Conservation (phyloP, 371 early-diverging fungal species). For the Mortierella sp. region DNA sequence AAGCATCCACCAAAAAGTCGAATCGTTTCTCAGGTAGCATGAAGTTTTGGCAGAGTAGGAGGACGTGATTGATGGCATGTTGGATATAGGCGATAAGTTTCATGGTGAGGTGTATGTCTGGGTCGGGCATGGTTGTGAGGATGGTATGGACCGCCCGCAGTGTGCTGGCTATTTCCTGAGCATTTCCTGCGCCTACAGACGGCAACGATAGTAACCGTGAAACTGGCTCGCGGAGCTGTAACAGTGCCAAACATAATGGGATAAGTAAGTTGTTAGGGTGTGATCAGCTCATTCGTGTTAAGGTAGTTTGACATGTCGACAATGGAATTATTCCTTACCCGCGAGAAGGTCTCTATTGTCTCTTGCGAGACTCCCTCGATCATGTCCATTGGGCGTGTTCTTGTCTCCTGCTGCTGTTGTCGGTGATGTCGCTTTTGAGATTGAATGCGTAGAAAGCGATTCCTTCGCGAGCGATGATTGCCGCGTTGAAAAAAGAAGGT, state of each 20-base stretch:
- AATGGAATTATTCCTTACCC: not conserved
- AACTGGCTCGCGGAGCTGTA: conserved; percentile 29
- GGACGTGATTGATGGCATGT: conserved; percentile 43
- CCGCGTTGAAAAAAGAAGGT: not conserved
- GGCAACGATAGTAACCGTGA: conserved; percentile 23
- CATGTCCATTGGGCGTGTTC: not conserved
- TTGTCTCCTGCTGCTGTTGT: not conserved
- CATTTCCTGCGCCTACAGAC: conserved; percentile 38
- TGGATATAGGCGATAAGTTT: conserved; percentile 33
- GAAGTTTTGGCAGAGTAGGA: conserved; percentile 61
- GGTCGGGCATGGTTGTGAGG: conserved; percentile 33
- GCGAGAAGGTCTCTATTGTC: conserved; percentile 1
- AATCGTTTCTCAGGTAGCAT: conserved; percentile 32
- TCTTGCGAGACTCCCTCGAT: conserved; percentile 10
- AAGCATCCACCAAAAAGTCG: conserved; percentile 51
- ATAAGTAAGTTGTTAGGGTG: not conserved
- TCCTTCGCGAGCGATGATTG: not conserved
- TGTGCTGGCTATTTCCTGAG: conserved; percentile 15
- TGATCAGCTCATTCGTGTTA: not conserved
- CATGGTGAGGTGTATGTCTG: conserved; percentile 40
- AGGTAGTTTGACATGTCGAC: not conserved
- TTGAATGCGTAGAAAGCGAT: not conserved
- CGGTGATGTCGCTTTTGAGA: not conserved
- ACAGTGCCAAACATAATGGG: not conserved
- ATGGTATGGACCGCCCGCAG: conserved; percentile 21